Conservation (phyloP, 1,139 yeast genomes). For the Nakaseomyces kungkrabaensis region DNA sequence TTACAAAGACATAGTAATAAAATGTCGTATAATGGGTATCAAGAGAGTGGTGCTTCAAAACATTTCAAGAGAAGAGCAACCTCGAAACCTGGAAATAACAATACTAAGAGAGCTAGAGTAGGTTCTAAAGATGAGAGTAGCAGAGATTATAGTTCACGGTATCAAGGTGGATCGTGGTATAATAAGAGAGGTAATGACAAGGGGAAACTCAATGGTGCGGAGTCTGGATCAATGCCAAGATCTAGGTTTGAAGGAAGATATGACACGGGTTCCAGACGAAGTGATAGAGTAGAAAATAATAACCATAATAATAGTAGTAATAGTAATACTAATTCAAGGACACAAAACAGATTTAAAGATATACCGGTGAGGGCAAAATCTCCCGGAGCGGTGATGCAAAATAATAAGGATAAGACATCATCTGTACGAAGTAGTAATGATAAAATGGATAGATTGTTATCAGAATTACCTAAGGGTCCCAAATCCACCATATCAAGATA, state of each 20-base stretch:
- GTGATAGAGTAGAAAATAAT: not conserved
- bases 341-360: not conserved
- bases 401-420: not conserved
- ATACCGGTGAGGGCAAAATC: not conserved
- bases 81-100: not conserved
- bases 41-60: slow-evolving; percentile 1
- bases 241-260: not conserved
- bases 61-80: slow-evolving; percentile 1
- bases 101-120: not conserved
- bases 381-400: not conserved
- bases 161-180: not conserved
- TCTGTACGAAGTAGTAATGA: not conserved
- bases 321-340: not conserved
- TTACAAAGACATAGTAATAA: not conserved
- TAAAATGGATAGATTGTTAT: slow-evolving; percentile 1
- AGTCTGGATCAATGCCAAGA: not conserved
- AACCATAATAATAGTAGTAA: not conserved
- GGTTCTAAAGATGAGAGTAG: not conserved
- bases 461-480: slow-evolving; percentile 7
- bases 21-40: slow-evolving; percentile 1
- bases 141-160: not conserved
- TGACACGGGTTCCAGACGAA: not conserved
- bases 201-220: not conserved
- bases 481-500: slow-evolving; percentile 11
- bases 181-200: not conserved